phyloP scores from a whole-genome alignment of 202 grass and related monocot genomes.

The Schoenoplectus tabernaemontani region DNA sequence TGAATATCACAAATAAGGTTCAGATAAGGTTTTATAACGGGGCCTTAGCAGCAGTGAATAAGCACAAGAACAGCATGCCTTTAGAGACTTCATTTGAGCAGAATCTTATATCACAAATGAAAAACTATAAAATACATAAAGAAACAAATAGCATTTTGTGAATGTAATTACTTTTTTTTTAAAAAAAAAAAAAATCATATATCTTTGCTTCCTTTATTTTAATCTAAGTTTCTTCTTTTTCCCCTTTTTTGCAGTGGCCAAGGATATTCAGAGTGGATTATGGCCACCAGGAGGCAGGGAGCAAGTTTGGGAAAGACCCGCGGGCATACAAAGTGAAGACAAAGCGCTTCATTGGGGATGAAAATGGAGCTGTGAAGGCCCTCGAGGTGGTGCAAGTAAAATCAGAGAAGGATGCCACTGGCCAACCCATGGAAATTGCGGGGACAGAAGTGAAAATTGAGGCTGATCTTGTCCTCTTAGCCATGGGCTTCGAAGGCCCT shows the following conservation, averaged over 20 bases:
- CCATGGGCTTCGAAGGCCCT: constrained; percentile 95
- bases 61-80: background rate
- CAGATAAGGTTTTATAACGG: too few relatives aligned
- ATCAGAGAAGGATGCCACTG: constrained; percentile 56
- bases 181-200: too few relatives aligned
- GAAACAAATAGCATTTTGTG: too few relatives aligned
- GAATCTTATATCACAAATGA: background rate
- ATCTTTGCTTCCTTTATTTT: background rate
- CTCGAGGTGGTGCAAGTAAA: constrained; percentile 64
- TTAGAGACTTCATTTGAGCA: background rate
- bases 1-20: too few relatives aligned
- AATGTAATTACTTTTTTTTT: background rate
- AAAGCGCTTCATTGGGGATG: constrained; percentile 73
- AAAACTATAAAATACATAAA: background rate
- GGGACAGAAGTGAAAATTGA: constrained; percentile 69
- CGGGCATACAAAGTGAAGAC: constrained; percentile 80
- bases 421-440: constrained; percentile 67
- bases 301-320: constrained; percentile 86
- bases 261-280: constrained; percentile 87
- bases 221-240: background rate
- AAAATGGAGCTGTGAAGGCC: constrained; percentile 73
- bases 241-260: constrained; percentile 61
- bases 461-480: constrained; percentile 85
- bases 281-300: constrained; percentile 80
- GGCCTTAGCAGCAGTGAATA: background rate